A percentile compares a stretch with the other conserved stretches of the same genome.
Evolutionary conservation across 2,329 filamentous ascomycete genomes (phyloP).

Genomic region (Ophiocordyceps camponoti-leonardi): DNA sequence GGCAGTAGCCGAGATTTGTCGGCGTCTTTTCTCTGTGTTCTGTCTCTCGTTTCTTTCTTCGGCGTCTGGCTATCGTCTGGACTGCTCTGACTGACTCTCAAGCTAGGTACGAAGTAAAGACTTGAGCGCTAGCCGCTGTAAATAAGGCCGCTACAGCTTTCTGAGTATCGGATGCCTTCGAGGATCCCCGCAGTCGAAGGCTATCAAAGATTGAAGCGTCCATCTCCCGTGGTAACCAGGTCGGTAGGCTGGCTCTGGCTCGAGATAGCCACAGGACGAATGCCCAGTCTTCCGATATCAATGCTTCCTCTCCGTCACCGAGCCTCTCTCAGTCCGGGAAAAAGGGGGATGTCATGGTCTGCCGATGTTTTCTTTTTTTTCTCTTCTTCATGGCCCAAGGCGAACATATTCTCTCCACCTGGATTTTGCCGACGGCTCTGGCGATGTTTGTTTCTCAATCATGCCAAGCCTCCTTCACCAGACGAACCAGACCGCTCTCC

Average conservation of each 20-base stretch:
- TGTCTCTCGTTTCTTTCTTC: conserved; percentile 9
- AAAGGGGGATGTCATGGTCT: background rate
- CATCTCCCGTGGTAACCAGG: conserved; percentile 15
- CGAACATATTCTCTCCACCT: conserved; percentile 2
- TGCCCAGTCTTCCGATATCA: conserved; percentile 2
- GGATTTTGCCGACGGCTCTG: background rate
- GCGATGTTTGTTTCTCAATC: conserved; percentile 4
- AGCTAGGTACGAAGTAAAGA: conserved; percentile 50
- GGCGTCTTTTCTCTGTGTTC: background rate
- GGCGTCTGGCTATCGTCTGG: conserved; percentile 58
- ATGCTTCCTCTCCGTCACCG: background rate
- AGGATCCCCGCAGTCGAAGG: conserved; percentile 27
- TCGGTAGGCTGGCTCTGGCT: conserved; percentile 11
- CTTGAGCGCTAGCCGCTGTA: conserved; percentile 42
- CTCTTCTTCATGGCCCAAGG: background rate
- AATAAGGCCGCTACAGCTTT: conserved; percentile 33
- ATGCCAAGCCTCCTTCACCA: conserved; percentile 7
- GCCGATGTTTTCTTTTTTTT: background rate
- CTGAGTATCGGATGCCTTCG: conserved; percentile 16
- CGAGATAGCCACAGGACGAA: conserved; percentile 12
- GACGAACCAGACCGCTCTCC: conserved; percentile 11
- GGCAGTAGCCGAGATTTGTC: conserved; percentile 8
- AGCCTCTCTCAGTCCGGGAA: background rate
- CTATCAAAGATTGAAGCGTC: conserved; percentile 24
- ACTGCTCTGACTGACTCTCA: conserved; percentile 19